These are phyloP conservation scores for Juncus inflexus DNA, from an alignment of 176 grass and related monocot genomes.

Conservation along the genomic window DNA sequence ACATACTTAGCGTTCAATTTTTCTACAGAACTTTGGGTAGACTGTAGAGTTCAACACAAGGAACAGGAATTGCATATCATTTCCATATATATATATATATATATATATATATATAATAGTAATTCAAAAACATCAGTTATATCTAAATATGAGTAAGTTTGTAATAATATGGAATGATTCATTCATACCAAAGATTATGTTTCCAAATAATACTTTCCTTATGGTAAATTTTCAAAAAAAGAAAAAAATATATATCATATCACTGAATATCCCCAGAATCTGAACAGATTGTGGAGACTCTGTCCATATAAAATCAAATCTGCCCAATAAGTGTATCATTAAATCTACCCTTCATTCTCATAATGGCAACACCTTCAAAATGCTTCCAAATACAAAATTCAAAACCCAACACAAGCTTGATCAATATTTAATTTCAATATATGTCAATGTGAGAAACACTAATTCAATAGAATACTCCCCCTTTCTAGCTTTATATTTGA, in stretches of 20 bases:
- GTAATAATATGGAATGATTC: too few species aligned
- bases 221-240: too few species aligned
- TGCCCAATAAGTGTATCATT: not conserved
- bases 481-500: not conserved
- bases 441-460: constrained; percentile 6
- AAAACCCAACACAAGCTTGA: not conserved
- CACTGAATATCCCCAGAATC: too few species aligned
- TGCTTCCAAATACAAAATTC: too few species aligned
- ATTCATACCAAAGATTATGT: too few species aligned
- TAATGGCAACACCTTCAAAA: constrained; percentile 17
- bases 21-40: not conserved
- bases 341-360: not conserved
- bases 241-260: too few species aligned
- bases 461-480: too few species aligned
- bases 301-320: too few species aligned
- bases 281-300: too few species aligned
- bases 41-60: not conserved
- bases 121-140: not conserved
- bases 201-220: too few species aligned
- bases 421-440: constrained; percentile 5
- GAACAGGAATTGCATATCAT: not conserved
- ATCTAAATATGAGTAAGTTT: not conserved
- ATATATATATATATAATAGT: not conserved
- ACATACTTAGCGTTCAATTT: too few species aligned
- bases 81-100: not conserved